A percentile compares a stretch with the other conserved stretches of the same genome.
phyloP scores from a whole-genome alignment of 2,329 filamentous ascomycete genomes.

The Coniochaeta pulveracea region DNA sequence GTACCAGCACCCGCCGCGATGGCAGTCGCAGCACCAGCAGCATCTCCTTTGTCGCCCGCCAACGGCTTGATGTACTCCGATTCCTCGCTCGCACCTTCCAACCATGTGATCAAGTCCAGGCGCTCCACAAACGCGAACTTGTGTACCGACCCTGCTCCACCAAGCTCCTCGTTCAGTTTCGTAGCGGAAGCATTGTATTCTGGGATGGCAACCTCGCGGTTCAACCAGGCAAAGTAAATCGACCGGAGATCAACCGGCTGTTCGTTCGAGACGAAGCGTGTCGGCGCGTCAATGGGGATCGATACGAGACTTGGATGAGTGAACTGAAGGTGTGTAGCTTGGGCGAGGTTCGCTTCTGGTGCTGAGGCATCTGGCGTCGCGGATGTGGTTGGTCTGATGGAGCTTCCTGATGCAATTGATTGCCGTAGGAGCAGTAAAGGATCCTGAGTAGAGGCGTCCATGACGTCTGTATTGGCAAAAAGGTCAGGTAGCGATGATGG shows the following conservation, averaged over 20 bases:
- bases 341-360: slow-evolving; percentile 53
- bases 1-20: slow-evolving; percentile 21
- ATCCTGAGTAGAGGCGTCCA: slow-evolving; percentile 56
- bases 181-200: slow-evolving; percentile 84
- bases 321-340: slow-evolving; percentile 73
- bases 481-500: too few relatives aligned
- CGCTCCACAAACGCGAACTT: slow-evolving; percentile 88
- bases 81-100: slow-evolving; percentile 80
- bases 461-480: slow-evolving; percentile 22
- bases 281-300: slow-evolving; percentile 60
- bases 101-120: slow-evolving; percentile 83
- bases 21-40: slow-evolving; percentile 23
- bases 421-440: slow-evolving; percentile 75
- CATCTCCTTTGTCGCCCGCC: slow-evolving; percentile 47
- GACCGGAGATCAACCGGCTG: slow-evolving; percentile 76
- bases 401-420: slow-evolving; percentile 60
- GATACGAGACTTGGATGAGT: slow-evolving; percentile 45
- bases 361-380: slow-evolving; percentile 38
- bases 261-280: slow-evolving; percentile 75
- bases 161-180: slow-evolving; percentile 68
- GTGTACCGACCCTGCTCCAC: slow-evolving; percentile 59
- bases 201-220: slow-evolving; percentile 79
- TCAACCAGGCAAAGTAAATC: slow-evolving; percentile 93
- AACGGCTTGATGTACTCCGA: slow-evolving; percentile 87
- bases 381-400: slow-evolving; percentile 64